Percentiles rank a stretch among this genome's conserved stretches.
Evolutionary conservation across 495 filamentous ascomycete genomes (phyloP).

Genomic region (Xylaria intraflava): DNA sequence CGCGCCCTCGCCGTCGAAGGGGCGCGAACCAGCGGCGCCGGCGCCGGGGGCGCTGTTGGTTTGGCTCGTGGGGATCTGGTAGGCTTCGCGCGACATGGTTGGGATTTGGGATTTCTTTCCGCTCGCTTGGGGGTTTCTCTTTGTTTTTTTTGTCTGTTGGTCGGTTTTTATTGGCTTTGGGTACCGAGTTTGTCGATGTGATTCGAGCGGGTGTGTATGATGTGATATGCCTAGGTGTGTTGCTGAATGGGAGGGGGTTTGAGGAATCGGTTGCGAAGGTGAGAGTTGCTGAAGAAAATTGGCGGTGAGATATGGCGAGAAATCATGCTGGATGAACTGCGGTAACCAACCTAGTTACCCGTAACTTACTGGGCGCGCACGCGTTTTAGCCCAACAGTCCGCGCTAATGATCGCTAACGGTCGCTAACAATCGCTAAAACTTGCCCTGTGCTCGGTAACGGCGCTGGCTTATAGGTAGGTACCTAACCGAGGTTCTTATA

Average conservation of each 20-base stretch:
- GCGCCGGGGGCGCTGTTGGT: constrained; percentile 22
- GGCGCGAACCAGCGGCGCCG: constrained; percentile 20
- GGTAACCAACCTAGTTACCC: too few relatives aligned
- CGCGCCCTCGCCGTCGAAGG: constrained; percentile 30
- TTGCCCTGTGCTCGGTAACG: too few relatives aligned
- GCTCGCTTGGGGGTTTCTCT: too few relatives aligned
- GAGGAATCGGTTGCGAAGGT: neutral
- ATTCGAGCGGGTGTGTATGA: neutral
- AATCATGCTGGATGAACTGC: neutral
- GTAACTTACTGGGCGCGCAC: too few relatives aligned
- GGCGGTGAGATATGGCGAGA: constrained; percentile 7
- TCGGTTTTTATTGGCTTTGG: neutral
- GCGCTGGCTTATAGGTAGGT: too few relatives aligned
- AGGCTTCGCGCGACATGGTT: constrained; percentile 54
- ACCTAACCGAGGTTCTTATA: too few relatives aligned
- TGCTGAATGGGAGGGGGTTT: neutral
- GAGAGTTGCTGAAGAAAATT: constrained; percentile 3
- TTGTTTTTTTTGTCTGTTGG: constrained; percentile 3
- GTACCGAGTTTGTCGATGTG: neutral
- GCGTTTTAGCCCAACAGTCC: too few relatives aligned
- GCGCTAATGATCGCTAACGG: too few relatives aligned
- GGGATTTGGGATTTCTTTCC: too few relatives aligned
- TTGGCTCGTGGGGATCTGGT: constrained; percentile 47
- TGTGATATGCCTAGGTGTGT: neutral
- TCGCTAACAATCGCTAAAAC: too few relatives aligned